Evolutionary conservation across 1,284 basidiomycete species (phyloP), one percentile per base, ranked within the genome.

Genomic region (Cutaneotrichosporon spelunceum): DNA sequence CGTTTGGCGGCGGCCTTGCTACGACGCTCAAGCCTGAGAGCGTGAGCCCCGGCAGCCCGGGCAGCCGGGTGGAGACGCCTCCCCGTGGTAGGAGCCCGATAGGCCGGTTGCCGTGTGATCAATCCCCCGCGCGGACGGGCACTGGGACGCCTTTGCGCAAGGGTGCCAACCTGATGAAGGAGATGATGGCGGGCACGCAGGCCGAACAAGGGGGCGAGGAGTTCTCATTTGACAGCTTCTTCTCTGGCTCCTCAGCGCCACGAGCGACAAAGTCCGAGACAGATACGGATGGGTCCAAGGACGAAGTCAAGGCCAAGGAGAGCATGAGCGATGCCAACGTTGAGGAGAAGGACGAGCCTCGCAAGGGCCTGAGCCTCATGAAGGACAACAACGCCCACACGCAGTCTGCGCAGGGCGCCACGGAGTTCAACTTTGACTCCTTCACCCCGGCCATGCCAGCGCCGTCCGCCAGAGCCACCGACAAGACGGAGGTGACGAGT

Each of bases 251-350:
- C 14, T 5, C 45, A 21, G 21, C 45, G 4, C 11, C 45, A 11
- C 23, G 21, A 19, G 23, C 4, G 9, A 26, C 23, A 10, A 24
- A 48, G 45, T 34, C 39, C 30, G 42, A 60, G 21, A 62, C 60
- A 19, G 71, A 73, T 24, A 56, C 60, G 55, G 67, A 67, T 48
- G 70, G 68, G 56, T 62, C 69, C 33, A 70, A 68, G 53, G 70
- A 63, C 3, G 39, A 19, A 19, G 39, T 42, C 39, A 42, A 42
- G 19, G 19, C 7, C 39, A 19, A 47, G 45, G 45, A 47, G 24
- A 19, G 4, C 27, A 13, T 30, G 27, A 9, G 30, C 14, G 26
- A 13, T 26, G 27, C 8, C 48, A 30, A 30, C 11, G 13, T 13
- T 11, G 24, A 16, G 24, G 13, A 23, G 16, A 27, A 49, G 7